phyloP scores from a whole-genome alignment of 2,329 filamentous ascomycete species.

The Penicillium italicum region DNA sequence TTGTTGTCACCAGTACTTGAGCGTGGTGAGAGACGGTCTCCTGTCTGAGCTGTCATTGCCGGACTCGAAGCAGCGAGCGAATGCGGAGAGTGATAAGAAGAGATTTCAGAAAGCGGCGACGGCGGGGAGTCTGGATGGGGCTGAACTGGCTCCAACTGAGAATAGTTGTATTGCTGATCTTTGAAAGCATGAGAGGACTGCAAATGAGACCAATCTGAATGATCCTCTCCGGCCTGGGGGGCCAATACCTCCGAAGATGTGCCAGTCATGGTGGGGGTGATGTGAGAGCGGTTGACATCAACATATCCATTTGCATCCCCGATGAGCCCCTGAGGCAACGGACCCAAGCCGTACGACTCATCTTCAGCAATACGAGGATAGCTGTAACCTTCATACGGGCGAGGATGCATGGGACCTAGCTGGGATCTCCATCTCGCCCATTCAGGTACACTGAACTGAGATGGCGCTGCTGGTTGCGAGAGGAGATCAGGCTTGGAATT shows the following conservation, averaged over 20 bases:
- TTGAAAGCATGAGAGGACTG: not conserved
- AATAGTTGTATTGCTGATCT: not conserved
- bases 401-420: conserved; percentile 14
- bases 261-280: not conserved
- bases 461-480: conserved; percentile 18
- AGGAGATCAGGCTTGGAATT: conserved; percentile 16
- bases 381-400: conserved; percentile 15
- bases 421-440: conserved; percentile 26
- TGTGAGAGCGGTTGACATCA: not conserved
- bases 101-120: conserved; percentile 23
- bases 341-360: conserved; percentile 4
- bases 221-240: not conserved
- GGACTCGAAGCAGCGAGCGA: conserved; percentile 8
- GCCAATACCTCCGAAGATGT: not conserved
- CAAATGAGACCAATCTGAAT: not conserved
- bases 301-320: not conserved
- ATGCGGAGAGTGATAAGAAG: conserved; percentile 21
- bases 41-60: not conserved
- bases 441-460: conserved; percentile 12
- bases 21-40: conserved; percentile 25
- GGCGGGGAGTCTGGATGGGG: conserved; percentile 8
- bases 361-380: not conserved
- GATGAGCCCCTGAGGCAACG: not conserved
- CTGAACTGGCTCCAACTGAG: conserved; percentile 6
- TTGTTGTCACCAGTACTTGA: conserved; percentile 15